These are phyloP conservation scores for Colletotrichum simmondsii DNA, from an alignment of 2,329 filamentous ascomycete species.

Conservation along the genomic window DNA sequence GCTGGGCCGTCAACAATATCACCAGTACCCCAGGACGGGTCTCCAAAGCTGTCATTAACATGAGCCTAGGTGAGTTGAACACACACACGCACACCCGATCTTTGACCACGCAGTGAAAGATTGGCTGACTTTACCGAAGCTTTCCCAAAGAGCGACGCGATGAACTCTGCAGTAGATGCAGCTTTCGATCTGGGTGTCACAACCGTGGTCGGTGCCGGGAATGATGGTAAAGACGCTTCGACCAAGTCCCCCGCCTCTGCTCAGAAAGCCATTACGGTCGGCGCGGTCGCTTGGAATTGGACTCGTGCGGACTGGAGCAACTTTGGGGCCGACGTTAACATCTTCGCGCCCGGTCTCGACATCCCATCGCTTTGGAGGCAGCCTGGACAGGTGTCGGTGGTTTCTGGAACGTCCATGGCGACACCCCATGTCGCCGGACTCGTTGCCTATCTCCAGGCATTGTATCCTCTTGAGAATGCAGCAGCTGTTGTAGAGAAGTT, in stretches of 20 bases:
- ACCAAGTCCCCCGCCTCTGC: neutral
- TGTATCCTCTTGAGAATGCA: conserved; percentile 1
- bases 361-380: conserved; percentile 57
- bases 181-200: conserved; percentile 52
- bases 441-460: conserved; percentile 35
- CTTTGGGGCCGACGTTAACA: conserved; percentile 48
- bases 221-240: conserved; percentile 49
- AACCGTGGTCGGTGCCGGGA: conserved; percentile 65
- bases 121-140: no score
- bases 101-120: no score
- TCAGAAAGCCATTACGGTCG: conserved; percentile 50
- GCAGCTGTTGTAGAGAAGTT: neutral
- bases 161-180: conserved; percentile 53
- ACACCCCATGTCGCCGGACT: conserved; percentile 38
- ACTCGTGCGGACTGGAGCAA: conserved; percentile 61
- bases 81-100: no score
- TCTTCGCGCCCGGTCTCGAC: conserved; percentile 60
- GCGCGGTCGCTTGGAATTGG: conserved; percentile 57
- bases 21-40: conserved; percentile 47
- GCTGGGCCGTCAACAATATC: conserved; percentile 57
- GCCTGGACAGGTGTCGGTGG: neutral
- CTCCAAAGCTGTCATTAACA: conserved; percentile 59
- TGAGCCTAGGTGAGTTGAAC: conserved; percentile 56
- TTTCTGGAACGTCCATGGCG: conserved; percentile 36
- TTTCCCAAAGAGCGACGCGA: conserved; percentile 45